These are phyloP conservation scores for Pythium brassicae DNA, from an alignment of 352 stramenopile genomes.

Conservation along the genomic window DNA sequence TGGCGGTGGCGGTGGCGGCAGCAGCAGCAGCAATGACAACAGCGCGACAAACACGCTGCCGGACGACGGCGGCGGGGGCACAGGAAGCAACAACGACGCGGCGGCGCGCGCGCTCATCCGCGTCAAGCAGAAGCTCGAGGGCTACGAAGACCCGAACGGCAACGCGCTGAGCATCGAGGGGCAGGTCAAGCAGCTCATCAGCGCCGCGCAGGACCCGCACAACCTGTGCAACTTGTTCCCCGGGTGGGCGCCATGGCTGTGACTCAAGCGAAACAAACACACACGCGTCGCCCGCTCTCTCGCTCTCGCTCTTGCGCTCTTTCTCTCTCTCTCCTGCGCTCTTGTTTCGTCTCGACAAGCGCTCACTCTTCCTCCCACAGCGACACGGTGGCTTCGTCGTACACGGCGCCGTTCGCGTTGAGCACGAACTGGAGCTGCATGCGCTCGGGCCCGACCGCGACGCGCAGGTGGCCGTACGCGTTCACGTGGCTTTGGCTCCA, in stretches of 20 bases:
- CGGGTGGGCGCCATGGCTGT: slow-evolving; percentile 97
- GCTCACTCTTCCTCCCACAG: slow-evolving; percentile 17
- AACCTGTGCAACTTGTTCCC: slow-evolving; percentile 96
- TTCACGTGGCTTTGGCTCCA: slow-evolving; percentile 66
- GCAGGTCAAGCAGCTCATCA: slow-evolving; percentile 98
- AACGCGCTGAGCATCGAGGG: slow-evolving; percentile 97
- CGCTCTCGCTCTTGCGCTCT: too few relatives aligned
- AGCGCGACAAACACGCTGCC: not conserved
- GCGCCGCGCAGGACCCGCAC: slow-evolving; percentile 91
- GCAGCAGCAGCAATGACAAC: not conserved
- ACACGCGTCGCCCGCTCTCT: not conserved
- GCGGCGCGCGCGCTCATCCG: slow-evolving; percentile 92
- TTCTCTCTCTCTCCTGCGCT: too few relatives aligned
- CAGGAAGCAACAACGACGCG: slow-evolving; percentile 64
- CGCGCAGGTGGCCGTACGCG: slow-evolving; percentile 65
- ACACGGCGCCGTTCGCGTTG: slow-evolving; percentile 62
- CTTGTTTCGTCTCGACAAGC: too few relatives aligned
- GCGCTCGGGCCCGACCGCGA: slow-evolving; percentile 24
- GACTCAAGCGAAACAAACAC: not conserved
- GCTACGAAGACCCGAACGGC: slow-evolving; percentile 96
- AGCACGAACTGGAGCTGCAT: slow-evolving; percentile 68
- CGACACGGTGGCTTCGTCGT: slow-evolving; percentile 44
- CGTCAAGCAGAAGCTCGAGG: slow-evolving; percentile 98
- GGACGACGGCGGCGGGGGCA: not conserved
- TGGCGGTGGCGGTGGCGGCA: slow-evolving; percentile 6